Base-by-base conservation (phyloP, 2,329 filamentous ascomycete species). In the Botrytis deweyae region DNA sequence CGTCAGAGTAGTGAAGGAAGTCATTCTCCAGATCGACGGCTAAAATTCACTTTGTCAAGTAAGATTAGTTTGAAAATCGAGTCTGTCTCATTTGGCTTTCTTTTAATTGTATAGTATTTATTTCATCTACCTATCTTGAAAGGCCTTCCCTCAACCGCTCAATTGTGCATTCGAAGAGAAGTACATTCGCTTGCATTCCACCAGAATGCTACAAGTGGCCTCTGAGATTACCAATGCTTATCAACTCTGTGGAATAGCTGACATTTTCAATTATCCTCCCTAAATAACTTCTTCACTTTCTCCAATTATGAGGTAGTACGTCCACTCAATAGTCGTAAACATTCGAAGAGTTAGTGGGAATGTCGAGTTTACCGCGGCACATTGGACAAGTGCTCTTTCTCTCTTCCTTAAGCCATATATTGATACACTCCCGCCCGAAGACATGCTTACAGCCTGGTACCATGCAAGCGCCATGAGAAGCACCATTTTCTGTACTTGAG, bases 301-400 rank as follows among this genome's bases (percentile, higher is more conserved):
- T 20, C n/a, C 16, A 22, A n/a, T 2, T 20, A 1, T 9, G 6
- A 63, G 6, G 12, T 4, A 42, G 0, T 40, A n/a, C 4, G 3
- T 18, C 61, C 1, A 25, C 16, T 5, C 20, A 7, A 9, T 18
- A 14, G 9, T 4, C 7, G 8, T 16, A 1, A 63, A 0, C 16
- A 18, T n/a, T 25, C 8, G 2, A 9, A 42, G 22, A 4, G 25
- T 1, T 2, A 7, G 7, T 9, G 14, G 36, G 14, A 63, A 63
- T n/a, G 1, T 55, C 36, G 12, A 68, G 18, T 36, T 33, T 3
- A 12, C 36, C 36, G 36, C 49, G 66, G 25, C 49, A 68, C 49
- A 68, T 29, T 8, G 49, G 66, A 42, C 66, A 58, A 42, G 49
- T 68, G 25, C 10, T 42, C 33, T 42, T 69, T 20, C 33, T 16